Evolutionary conservation across 164 flowering plant genomes (phyloP), one percentile per base, ranked within the genome.

Genomic region (Houttuynia cordata): DNA sequence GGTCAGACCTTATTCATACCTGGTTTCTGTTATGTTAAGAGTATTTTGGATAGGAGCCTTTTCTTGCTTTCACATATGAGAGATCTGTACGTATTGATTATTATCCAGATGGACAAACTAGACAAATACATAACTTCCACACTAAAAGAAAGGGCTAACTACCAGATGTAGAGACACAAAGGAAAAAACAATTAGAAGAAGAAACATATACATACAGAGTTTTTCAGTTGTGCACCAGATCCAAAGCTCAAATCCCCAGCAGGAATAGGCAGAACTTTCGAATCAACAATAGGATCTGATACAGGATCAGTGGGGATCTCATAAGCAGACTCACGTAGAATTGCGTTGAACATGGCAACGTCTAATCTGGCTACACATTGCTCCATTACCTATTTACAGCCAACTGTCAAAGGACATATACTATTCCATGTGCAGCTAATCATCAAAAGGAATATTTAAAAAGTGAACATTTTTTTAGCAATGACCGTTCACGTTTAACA

Each of bases 271-370:
- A 94, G 78, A 67, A 91, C 99, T 72, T 65, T 85, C 61, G 97
- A 67, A 70, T 91, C 97, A 54, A 85, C 73, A 60, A 94, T 91
- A 25, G 99, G 99, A 80, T 94, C 99, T 18, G 99, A 94, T 45
- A 94, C 81, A 68, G 99, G 97, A 78, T 94, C 97, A 30, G 97
- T 88, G 30, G 99, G 99, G 55, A 91, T 94, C 80, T 94, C 94
- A 64, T 84, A 70, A 51, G 78, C 96, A 23, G 99, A 94, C 68
- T 94, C 97, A 21, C 99, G 88, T 22, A 94, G 81, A 68, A 94
- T 94, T 41, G 99, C 99, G 80, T 94, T 94, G 67, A 94, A 94
- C 99, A 94, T 94, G 63, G 99, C 99, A 42, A 91, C 91, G 69
- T 94, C 99, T 51, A 91, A 77, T 78, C 99, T 81, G 34, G 85